Base-by-base conservation (phyloP, 306 rosid genomes). In the Pterocarpus macrocarpus region DNA sequence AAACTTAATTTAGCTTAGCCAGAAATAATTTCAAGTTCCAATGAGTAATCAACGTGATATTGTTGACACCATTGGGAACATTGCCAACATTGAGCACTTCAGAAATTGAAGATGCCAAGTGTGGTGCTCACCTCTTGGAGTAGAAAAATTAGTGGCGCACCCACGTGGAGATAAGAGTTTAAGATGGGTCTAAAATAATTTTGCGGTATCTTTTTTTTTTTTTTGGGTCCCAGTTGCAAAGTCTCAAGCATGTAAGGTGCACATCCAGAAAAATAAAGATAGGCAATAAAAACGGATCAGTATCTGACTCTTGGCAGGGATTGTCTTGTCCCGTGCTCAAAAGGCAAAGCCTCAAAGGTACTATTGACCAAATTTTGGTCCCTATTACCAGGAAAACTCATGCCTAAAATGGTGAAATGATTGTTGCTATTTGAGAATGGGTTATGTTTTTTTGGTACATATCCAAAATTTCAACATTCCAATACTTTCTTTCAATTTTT, bases 131-230 rank as follows among this genome's bases (percentile, higher is more conserved):
- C 62, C 49, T 50, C 55, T 45, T 32, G 6, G 5, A 78, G 45
- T 47, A 49, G 65, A 64, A 64, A 79, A 70, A 79, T 56, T 75
- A 75, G 80, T 80, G 89, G 87, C 83, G 83, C 83, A 83, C 81
- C 83, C 78, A 75, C 34, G 3, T 69, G 5, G 15, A 62, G 10
- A 76, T 39, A 3, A 47, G 49, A 38, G 47, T 17, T 63, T 56
- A 35, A 58, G 66, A 47, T 43, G 73, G 79, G 63, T 12, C 32
- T 30, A 38, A 69, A 61, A 69, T 22, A 64, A 1, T 22, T 22
- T 22, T 22, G 28, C 28, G 0, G 28, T 22, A 22, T 22, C 28
- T 22, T 22, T 22, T 22, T 22, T 1, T 22, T 22, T 38, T 57
- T 59, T 55, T 38, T 38, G 15, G 49, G 41, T 61, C 72, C 6